phyloP scores from a whole-genome alignment of 805 yeast species.

The Wickerhamomyces sydowiorum region DNA sequence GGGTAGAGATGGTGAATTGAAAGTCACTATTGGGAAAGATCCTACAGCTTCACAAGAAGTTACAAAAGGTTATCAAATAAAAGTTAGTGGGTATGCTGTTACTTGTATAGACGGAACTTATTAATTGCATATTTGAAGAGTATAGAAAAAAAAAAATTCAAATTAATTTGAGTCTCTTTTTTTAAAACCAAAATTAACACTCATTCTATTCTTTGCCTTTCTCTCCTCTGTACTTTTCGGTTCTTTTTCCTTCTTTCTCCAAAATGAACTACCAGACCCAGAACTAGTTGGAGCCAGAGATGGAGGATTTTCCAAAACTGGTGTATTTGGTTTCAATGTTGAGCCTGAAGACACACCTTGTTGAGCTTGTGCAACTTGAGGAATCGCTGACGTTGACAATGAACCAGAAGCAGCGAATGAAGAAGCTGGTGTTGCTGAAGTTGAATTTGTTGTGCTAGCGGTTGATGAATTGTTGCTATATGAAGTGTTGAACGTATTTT shows the following conservation, averaged over 20 bases:
- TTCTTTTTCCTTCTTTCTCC: constrained; percentile 12
- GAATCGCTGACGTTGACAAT: neutral
- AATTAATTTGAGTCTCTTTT: constrained; percentile 1
- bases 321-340: neutral
- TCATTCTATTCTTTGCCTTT: constrained; percentile 19
- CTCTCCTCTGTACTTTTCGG: neutral
- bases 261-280: constrained; percentile 7
- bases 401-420: neutral
- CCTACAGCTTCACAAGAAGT: constrained; percentile 5
- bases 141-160: too few relatives aligned
- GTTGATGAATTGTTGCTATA: neutral
- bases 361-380: neutral
- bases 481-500: neutral
- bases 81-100: constrained; percentile 36
- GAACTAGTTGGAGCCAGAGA: neutral
- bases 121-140: neutral
- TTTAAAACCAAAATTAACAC: constrained; percentile 17
- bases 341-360: neutral
- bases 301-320: neutral
- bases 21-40: constrained; percentile 18
- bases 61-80: constrained; percentile 9
- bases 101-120: constrained; percentile 30
- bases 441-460: constrained; percentile 1
- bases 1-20: constrained; percentile 32
- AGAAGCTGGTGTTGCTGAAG: too few relatives aligned